Base-by-base conservation (phyloP, 1,284 basidiomycete species). In the Boletus mariae region DNA sequence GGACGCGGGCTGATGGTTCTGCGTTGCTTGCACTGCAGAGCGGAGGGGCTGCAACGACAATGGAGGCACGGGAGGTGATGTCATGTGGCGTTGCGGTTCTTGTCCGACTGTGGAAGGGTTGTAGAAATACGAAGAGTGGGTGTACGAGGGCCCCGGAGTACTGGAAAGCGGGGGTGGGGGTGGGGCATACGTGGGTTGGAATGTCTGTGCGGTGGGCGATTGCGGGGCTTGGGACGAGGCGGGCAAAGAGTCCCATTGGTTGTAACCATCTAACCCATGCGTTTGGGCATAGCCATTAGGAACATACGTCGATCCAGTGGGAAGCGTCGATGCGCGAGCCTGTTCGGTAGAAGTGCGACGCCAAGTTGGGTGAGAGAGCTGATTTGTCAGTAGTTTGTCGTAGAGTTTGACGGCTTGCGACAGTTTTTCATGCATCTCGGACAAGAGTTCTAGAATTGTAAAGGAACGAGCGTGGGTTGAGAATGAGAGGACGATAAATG, bases 401-500 rank as follows among this genome's bases (percentile, higher is more conserved):
- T 97, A 98, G 2, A 96, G 74, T 59, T 88, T 87, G 43, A 98
- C 93, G 0, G 92, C 93, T 69, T 96, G 84, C 0, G 92, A 90
- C 3, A 98, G 76, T 69, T 97, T 95, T 55, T 90, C 88, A 64
- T 98, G 91, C 94, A 98, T 97, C 48, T 95, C 92, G 8, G 84
- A 77, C 17, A 98, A 75, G 65, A 93, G 78, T 67, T 93, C 93
- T 95, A 38, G 4, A 45, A 11, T 57, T 29, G 53, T 23, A 31
- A 35, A 35, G 12, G 2, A 34, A 49, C 11, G n/a, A 48, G 28
- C 31, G 5, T 4, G 10, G 40, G 10, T 11, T 44, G n/a, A 31
- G 9, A 15, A 42, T 41, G 20, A 8, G 37, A n/a, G 2, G 32
- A 2, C 11, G 6, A 31, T 8, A 5, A 17, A 47, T 12, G 12